Conservation (phyloP, 106 monocot species). For the Triglochin maritima region DNA sequence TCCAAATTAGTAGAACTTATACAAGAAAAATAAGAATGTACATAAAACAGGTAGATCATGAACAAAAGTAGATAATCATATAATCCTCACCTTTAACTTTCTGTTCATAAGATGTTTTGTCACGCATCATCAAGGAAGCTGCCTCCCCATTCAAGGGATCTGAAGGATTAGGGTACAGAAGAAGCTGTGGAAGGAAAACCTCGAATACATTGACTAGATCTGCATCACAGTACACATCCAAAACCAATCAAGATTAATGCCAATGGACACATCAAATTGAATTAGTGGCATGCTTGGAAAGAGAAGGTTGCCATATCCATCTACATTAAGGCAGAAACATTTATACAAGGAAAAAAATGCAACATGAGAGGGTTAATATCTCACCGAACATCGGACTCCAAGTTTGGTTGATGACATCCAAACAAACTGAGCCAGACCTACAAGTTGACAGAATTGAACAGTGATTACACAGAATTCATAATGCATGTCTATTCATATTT, state of each 20-base stretch:
- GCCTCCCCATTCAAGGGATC: slow-evolving; percentile 30
- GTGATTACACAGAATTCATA: neutral
- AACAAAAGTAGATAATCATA: neutral
- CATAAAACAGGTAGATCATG: neutral
- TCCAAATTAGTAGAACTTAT: neutral
- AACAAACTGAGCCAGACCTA: slow-evolving; percentile 34
- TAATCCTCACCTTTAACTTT: slow-evolving; percentile 21
- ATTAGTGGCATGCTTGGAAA: neutral
- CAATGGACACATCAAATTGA: neutral
- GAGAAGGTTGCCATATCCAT: neutral
- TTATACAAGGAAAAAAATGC: no score
- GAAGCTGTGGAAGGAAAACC: slow-evolving; percentile 27
- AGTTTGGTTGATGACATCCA: slow-evolving; percentile 34
- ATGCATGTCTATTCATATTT: neutral
- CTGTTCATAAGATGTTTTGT: slow-evolving; percentile 13
- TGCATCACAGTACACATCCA: neutral
- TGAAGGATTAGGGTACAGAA: slow-evolving; percentile 27
- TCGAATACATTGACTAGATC: slow-evolving; percentile 25
- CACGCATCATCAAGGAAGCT: slow-evolving; percentile 28
- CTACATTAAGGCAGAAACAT: no score
- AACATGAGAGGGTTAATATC: neutral
- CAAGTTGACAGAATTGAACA: neutral
- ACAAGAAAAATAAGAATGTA: neutral
- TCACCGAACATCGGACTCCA: slow-evolving; percentile 39
- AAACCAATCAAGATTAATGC: neutral